Conservation (phyloP, 306 rosid species). For the Quercus mongolica region DNA sequence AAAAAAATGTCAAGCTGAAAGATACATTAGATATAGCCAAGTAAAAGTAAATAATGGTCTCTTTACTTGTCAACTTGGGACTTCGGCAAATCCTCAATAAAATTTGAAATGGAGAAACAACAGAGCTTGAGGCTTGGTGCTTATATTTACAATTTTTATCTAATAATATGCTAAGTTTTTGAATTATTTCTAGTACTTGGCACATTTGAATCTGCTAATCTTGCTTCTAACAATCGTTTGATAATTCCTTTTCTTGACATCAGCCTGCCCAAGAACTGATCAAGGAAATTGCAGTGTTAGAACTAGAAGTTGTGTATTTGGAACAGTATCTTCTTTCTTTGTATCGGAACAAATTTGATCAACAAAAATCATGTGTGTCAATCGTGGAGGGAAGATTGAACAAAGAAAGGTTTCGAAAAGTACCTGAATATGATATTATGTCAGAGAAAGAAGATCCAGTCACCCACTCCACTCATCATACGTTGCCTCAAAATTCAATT, state of each 20-base stretch:
- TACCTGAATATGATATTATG: conserved; percentile 22
- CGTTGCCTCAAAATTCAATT: conserved; percentile 38
- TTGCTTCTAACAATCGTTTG: conserved; percentile 15
- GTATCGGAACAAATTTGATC: conserved; percentile 65
- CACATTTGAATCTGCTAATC: not conserved
- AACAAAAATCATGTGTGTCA: conserved; percentile 44
- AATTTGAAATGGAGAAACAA: not conserved
- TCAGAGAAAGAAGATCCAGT: conserved; percentile 38
- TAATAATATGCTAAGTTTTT: not conserved
- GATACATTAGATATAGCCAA: not conserved
- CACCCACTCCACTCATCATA: conserved; percentile 22
- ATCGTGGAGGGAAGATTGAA: conserved; percentile 37
- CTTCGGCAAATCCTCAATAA: not conserved
- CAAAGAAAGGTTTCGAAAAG: conserved; percentile 21
- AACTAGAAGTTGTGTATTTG: conserved; percentile 69
- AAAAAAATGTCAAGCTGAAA: not conserved
- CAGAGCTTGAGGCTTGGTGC: not conserved
- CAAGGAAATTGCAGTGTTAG: conserved; percentile 75
- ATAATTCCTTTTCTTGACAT: conserved; percentile 20
- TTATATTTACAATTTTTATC: not conserved
- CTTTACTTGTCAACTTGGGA: not conserved
- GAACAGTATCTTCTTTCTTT: conserved; percentile 76
- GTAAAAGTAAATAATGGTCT: not conserved
- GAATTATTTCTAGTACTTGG: not conserved
- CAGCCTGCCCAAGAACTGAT: conserved; percentile 76